A percentile compares a stretch with the other conserved stretches of the same genome.
These are phyloP conservation scores for Malassezia yamatoensis DNA, from an alignment of 1,284 basidiomycete genomes.

Conservation along the genomic window DNA sequence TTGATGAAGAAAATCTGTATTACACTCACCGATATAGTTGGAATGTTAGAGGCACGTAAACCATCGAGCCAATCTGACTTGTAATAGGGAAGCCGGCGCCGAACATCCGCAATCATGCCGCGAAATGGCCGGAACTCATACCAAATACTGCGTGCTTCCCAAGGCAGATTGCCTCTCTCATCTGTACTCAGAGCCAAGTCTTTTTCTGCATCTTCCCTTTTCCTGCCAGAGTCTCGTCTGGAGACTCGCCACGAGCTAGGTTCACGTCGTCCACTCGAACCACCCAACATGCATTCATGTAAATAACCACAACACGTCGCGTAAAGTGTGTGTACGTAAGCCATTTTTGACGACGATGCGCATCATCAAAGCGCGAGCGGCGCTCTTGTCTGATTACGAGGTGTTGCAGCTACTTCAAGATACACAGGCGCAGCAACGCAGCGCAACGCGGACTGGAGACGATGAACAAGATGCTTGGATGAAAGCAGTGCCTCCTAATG, in stretches of 20 bases:
- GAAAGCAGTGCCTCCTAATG: slow-evolving; percentile 55
- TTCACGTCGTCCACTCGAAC: not conserved
- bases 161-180: slow-evolving; percentile 26
- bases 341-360: slow-evolving; percentile 46
- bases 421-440: slow-evolving; percentile 63
- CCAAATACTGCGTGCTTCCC: slow-evolving; percentile 38
- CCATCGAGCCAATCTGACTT: slow-evolving; percentile 35
- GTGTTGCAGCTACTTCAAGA: slow-evolving; percentile 68
- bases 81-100: slow-evolving; percentile 64
- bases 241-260: not conserved
- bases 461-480: slow-evolving; percentile 22
- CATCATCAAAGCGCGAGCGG: slow-evolving; percentile 67
- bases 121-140: slow-evolving; percentile 52
- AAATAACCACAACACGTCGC: not conserved
- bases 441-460: slow-evolving; percentile 51
- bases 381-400: slow-evolving; percentile 74
- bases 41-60: slow-evolving; percentile 28
- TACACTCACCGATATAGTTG: slow-evolving; percentile 27
- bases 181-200: not conserved
- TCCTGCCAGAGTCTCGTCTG: not conserved
- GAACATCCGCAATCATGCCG: slow-evolving; percentile 71
- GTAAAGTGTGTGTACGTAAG: not conserved
- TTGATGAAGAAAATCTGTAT: slow-evolving; percentile 46
- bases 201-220: not conserved
- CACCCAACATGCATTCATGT: not conserved